Base-by-base conservation (phyloP, 169 alveolate species). In the Plasmodium vinckei region DNA sequence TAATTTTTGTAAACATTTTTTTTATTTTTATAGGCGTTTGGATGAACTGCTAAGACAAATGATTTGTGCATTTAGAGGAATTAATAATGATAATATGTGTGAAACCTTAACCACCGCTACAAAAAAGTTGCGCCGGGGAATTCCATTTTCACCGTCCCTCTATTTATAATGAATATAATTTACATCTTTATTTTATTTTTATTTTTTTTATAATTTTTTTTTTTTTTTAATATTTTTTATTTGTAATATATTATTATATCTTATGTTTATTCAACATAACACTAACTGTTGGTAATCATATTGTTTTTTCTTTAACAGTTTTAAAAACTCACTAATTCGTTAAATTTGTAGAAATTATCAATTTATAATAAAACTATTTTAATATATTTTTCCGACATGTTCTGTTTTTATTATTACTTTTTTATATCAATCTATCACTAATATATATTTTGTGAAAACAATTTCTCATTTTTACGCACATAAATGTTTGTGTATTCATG, bases 1-100 rank as follows among this genome's bases (percentile, higher is more conserved):
- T 19, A 54, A 27, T 17, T 17, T 9, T 57, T 15, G 10, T 57
- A 15, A 15, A 9, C 69, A 23, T 5, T 54, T 39, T 25, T n/a
- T 57, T 44, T 33, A 23, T 23, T 49, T 51, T 10, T 90, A 53
- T 77, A 96, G 99, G 79, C 97, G 99, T 44, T 93, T 98, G 87
- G 99, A 99, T 84, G 99, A 99, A 92, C 95, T 98, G 49, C 94
- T 99, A 59, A 95, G 99, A 87, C 99, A 99, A 93, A 94, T 99
- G 94, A 98, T 98, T 21, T 95, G 97, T 46, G 99, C 99, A 7
- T 94, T 99, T 46, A 98, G 98, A 92, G 95, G 97, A 71, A 97
- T 99, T 21, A 99, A 99, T 90, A 97, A 98, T 92, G 95, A 94
- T 73, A 97, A 97, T 82, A 94, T 98, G 95, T 98, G 97, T 88